Conservation (phyloP, 2,329 filamentous ascomycete genomes). For the Thielaviopsis ethacetica region DNA sequence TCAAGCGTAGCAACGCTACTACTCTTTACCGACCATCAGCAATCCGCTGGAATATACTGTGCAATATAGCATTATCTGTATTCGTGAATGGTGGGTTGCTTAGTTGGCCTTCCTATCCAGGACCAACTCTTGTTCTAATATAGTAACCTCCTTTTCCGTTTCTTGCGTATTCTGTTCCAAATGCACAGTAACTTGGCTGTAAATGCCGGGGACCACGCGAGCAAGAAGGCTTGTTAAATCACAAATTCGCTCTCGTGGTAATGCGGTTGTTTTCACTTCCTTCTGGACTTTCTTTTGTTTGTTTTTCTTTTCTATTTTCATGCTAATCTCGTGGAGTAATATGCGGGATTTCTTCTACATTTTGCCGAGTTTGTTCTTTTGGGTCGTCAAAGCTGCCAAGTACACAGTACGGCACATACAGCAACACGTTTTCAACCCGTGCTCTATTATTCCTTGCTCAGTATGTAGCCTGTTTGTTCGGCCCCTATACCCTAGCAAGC, state of each 20-base stretch:
- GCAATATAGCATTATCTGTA: neutral
- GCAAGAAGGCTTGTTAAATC: neutral
- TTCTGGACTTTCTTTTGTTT: no score
- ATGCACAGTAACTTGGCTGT: neutral
- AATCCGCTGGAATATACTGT: neutral
- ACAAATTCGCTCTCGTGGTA: neutral
- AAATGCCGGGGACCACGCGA: neutral
- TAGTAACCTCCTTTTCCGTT: neutral
- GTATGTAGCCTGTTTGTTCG: neutral
- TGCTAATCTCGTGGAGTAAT: neutral
- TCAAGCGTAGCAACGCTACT: neutral
- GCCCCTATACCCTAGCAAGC: neutral
- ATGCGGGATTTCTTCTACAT: neutral
- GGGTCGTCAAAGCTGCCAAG: no score
- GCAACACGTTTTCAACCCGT: no score
- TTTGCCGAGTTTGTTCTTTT: no score
- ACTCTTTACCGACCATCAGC: neutral
- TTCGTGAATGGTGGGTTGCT: no score
- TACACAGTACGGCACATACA: no score
- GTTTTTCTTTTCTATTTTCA: no score
- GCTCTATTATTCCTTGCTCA: neutral
- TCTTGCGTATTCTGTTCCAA: neutral
- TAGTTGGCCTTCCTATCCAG: neutral
- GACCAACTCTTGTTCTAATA: neutral
- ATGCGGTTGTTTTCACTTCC: neutral